phyloP scores from a whole-genome alignment of 495 filamentous ascomycete species.

The Penicillium arizonense region DNA sequence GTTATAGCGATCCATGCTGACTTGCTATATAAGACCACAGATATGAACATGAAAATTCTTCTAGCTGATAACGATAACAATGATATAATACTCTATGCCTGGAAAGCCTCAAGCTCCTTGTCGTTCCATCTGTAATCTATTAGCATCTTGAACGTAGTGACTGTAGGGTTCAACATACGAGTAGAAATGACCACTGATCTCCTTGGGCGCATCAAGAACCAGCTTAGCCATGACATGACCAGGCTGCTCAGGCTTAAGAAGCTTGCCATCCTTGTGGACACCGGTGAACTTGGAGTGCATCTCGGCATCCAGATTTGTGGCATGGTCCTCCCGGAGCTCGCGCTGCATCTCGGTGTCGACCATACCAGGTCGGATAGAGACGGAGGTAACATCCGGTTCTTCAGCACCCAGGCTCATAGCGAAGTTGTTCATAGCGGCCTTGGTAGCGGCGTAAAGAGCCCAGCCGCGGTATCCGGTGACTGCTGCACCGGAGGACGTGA shows the following conservation, averaged over 20 bases:
- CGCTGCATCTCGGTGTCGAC: conserved; percentile 94
- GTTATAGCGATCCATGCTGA: conserved; percentile 33
- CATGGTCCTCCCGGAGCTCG: conserved; percentile 71
- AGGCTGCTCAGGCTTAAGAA: conserved; percentile 81
- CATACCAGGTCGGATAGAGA: conserved; percentile 78
- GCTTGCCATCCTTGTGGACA: conserved; percentile 62
- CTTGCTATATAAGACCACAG: conserved; percentile 25
- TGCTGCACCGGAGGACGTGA: conserved; percentile 76
- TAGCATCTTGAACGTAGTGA: conserved; percentile 28
- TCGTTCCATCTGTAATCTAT: conserved; percentile 65
- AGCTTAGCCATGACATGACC: conserved; percentile 83
- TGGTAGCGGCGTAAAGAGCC: conserved; percentile 79
- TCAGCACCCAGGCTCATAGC: conserved; percentile 70
- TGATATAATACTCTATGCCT: conserved; percentile 35
- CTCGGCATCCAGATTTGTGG: conserved; percentile 59
- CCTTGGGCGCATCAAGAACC: conserved; percentile 57
- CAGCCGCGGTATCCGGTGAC: conserved; percentile 67
- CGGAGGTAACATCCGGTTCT: conserved; percentile 70
- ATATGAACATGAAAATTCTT: conserved; percentile 5
- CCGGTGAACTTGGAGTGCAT: conserved; percentile 67
- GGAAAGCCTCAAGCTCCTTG: conserved; percentile 62
- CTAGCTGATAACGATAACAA: conserved; percentile 9
- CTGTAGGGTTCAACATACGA: conserved; percentile 49
- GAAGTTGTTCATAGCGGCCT: conserved; percentile 87
- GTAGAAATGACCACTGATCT: conserved; percentile 73